Percentiles rank a stretch among this genome's conserved stretches.
phyloP scores from a whole-genome alignment of 2,329 filamentous ascomycete species.

The Exophiala calicioides region DNA sequence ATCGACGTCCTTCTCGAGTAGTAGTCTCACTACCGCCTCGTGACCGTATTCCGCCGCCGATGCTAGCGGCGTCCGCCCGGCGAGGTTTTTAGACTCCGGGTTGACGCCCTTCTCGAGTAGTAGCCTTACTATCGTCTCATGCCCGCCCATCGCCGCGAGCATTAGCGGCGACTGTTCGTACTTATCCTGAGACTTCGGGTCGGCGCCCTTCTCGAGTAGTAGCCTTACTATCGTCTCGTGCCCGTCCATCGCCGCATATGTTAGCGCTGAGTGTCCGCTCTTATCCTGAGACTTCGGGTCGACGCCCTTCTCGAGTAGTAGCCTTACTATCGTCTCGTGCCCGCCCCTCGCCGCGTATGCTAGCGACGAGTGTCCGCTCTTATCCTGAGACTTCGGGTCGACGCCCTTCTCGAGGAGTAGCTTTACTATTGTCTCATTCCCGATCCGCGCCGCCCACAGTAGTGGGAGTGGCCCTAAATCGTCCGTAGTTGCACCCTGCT shows the following conservation, averaged over 20 bases:
- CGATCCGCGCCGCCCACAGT: no score
- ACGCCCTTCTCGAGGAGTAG: no score
- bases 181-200: not conserved
- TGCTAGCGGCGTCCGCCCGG: slow-evolving; percentile 11
- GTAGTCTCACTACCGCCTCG: slow-evolving; percentile 17
- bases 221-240: slow-evolving; percentile 18
- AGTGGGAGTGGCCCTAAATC: no score
- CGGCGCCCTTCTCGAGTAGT: slow-evolving; percentile 12
- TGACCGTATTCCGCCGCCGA: slow-evolving; percentile 14
- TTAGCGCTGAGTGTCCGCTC: slow-evolving; percentile 9
- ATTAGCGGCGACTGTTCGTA: slow-evolving; percentile 10
- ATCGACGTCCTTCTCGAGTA: slow-evolving; percentile 11
- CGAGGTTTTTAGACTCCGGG: not conserved
- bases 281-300: not conserved
- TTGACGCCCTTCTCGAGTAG: slow-evolving; percentile 13
- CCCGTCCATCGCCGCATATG: slow-evolving; percentile 9
- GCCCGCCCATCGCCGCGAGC: slow-evolving; percentile 9
- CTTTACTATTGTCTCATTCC: no score
- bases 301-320: slow-evolving; percentile 14
- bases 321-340: slow-evolving; percentile 16
- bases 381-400: not conserved
- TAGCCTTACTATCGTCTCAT: slow-evolving; percentile 18
- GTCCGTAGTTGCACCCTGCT: no score
- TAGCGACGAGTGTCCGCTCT: slow-evolving; percentile 9
- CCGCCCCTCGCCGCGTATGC: slow-evolving; percentile 10